phyloP scores from a whole-genome alignment of 345 rosid species.

The Moricandia arvensis region DNA sequence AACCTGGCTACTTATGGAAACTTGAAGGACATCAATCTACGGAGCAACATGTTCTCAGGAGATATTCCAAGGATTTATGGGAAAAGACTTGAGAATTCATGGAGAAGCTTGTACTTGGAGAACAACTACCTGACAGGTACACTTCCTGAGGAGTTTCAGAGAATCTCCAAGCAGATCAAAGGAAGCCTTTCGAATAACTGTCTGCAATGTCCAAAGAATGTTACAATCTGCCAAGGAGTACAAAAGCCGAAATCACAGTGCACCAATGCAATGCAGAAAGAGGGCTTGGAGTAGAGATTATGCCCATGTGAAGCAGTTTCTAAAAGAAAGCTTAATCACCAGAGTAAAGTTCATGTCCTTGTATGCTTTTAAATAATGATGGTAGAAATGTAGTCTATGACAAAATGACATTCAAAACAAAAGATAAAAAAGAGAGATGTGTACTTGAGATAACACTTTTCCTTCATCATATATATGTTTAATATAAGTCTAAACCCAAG shows the following conservation, averaged over 20 bases:
- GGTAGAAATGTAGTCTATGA: constrained; percentile 18
- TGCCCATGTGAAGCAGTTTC: background rate
- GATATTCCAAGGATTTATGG: constrained; percentile 46
- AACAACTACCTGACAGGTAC: constrained; percentile 44
- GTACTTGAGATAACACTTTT: constrained; percentile 16
- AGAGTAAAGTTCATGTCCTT: constrained; percentile 17
- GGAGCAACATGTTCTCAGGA: constrained; percentile 46
- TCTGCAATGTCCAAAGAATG: constrained; percentile 37
- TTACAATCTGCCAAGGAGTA: constrained; percentile 46
- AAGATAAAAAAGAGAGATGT: background rate
- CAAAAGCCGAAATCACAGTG: constrained; percentile 52
- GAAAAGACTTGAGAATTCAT: constrained; percentile 38
- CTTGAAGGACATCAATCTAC: constrained; percentile 43
- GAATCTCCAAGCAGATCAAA: constrained; percentile 23
- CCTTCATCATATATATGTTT: constrained; percentile 27
- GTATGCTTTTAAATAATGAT: constrained; percentile 9
- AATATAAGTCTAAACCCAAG: constrained; percentile 2
- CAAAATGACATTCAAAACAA: background rate
- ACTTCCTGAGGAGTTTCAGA: constrained; percentile 45
- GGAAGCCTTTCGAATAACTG: constrained; percentile 61
- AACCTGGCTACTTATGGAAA: constrained; percentile 42
- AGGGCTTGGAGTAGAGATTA: constrained; percentile 29
- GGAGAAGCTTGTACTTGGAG: constrained; percentile 48
- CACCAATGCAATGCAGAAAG: constrained; percentile 32
- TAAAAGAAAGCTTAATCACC: constrained; percentile 4